Base-by-base conservation (phyloP, 2,329 filamentous ascomycete genomes). In the Xylaria sp. region DNA sequence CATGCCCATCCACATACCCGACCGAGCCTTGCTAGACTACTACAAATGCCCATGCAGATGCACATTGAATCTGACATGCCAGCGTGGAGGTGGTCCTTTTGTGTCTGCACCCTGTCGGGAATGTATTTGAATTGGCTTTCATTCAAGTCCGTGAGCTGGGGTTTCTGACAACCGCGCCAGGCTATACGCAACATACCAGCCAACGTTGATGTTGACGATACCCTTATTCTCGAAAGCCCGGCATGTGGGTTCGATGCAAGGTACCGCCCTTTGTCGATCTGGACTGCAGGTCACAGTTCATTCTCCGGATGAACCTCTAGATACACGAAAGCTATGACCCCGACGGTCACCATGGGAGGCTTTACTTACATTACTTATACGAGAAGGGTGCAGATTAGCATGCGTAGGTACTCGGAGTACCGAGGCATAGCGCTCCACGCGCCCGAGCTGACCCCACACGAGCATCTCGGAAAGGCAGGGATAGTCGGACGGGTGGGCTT, bases 161-260 rank as follows among this genome's bases (percentile, higher is more conserved):
- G 37, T 38, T 38, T 9, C 19, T 38, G 37, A 38, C 15, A 7
- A 6, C n/a, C n/a, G n/a, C n/a, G n/a, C n/a, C n/a, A n/a, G n/a
- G n/a, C n/a, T n/a, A n/a, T n/a, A n/a, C n/a, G n/a, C n/a, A n/a
- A n/a, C n/a, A n/a, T n/a, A n/a, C n/a, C n/a, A n/a, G n/a, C n/a
- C n/a, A n/a, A n/a, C n/a, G n/a, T n/a, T n/a, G n/a, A n/a, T n/a
- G n/a, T n/a, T n/a, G n/a, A n/a, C n/a, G n/a, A n/a, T n/a, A n/a
- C 19, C 37, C n/a, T 38, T 8, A 17, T 38, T 38, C 37, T 17
- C n/a, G 37, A 5, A 38, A 37, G 3, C 35, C 15, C 17, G 38
- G 8, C 38, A 19, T 41, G 17, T 46, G 29, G 52, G n/a, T 41
- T 53, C 15, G 40, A 54, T 54, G 52, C 31, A 55, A 38, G 52